Evolutionary conservation across 2,329 filamentous ascomycete genomes (phyloP).

Genomic region (Paraconiothyrium sp.): DNA sequence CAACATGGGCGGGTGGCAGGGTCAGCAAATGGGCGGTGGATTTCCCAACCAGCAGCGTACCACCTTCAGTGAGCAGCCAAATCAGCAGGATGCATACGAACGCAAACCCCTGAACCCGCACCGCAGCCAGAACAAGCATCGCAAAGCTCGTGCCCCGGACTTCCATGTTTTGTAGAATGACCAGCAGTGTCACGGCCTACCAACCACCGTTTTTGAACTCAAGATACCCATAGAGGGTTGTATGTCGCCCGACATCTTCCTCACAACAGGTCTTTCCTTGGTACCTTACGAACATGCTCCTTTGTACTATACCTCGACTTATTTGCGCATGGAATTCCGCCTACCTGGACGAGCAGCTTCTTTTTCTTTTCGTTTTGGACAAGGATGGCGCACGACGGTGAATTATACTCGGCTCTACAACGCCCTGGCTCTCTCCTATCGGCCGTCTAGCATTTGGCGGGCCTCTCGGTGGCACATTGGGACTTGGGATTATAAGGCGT

Average conservation of each 20-base stretch:
- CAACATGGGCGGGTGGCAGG: conserved; percentile 25
- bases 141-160: conserved; percentile 85
- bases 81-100: conserved; percentile 89
- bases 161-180: conserved; percentile 74
- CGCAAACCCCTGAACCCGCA: conserved; percentile 95
- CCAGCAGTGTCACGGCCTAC: background rate
- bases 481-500: background rate
- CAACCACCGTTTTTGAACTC: background rate
- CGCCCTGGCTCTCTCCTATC: background rate
- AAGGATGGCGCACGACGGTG: conserved; percentile 6
- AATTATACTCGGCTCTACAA: background rate
- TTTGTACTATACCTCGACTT: conserved; percentile 1
- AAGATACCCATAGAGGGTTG: background rate
- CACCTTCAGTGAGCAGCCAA: conserved; percentile 63
- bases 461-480: background rate
- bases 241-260: background rate
- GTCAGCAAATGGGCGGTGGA: conserved; percentile 35
- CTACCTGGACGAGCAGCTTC: background rate
- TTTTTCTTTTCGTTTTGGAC: background rate
- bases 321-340: background rate
- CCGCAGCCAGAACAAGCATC: conserved; percentile 82
- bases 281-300: background rate
- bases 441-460: background rate
- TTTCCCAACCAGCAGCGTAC: conserved; percentile 69
- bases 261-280: background rate